A percentile compares a stretch with the other conserved stretches of the same genome.
phyloP scores from a whole-genome alignment of 495 filamentous ascomycete species.

The Aspergillus funiculosus region DNA sequence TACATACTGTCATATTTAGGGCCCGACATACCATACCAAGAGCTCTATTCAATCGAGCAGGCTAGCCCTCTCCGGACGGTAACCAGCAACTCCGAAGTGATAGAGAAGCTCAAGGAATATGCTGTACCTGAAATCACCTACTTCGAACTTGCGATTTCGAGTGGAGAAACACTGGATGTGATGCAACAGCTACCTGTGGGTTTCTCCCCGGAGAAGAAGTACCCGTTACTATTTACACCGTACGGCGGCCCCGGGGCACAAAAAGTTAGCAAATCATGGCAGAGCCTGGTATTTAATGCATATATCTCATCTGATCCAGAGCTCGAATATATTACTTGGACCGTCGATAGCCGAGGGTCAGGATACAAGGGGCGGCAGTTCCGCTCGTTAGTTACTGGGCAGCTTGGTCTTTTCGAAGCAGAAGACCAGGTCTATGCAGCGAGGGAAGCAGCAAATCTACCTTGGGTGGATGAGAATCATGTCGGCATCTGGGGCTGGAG shows the following conservation, averaged over 20 bases:
- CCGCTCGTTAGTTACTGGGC: constrained; percentile 13
- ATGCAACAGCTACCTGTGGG: constrained; percentile 16
- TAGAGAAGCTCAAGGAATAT: constrained; percentile 11
- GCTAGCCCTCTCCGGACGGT: constrained; percentile 14
- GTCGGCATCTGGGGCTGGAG: constrained; percentile 23
- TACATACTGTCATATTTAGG: constrained; percentile 16
- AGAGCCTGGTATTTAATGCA: constrained; percentile 12
- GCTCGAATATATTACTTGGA: constrained; percentile 21
- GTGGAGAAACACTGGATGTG: constrained; percentile 17
- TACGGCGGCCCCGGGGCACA: constrained; percentile 19
- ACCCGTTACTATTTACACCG: constrained; percentile 18
- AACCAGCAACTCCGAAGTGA: constrained; percentile 13
- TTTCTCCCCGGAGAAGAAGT: constrained; percentile 16
- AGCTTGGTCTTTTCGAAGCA: constrained; percentile 15
- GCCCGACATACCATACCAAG: constrained; percentile 20
- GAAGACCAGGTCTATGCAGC: constrained; percentile 20
- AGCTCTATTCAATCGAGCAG: constrained; percentile 16
- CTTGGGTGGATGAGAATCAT: constrained; percentile 15
- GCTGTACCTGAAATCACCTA: constrained; percentile 16
- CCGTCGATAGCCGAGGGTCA: constrained; percentile 20
- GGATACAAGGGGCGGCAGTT: constrained; percentile 18
- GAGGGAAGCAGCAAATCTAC: constrained; percentile 8
- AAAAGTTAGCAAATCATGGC: constrained; percentile 16
- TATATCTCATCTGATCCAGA: constrained; percentile 19
- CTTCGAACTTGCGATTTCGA: constrained; percentile 15